Percentiles rank a stretch among this genome's conserved stretches.
These are phyloP conservation scores for Schizochytrium sp. DNA, from an alignment of 108 stramenopile species.

Conservation along the genomic window DNA sequence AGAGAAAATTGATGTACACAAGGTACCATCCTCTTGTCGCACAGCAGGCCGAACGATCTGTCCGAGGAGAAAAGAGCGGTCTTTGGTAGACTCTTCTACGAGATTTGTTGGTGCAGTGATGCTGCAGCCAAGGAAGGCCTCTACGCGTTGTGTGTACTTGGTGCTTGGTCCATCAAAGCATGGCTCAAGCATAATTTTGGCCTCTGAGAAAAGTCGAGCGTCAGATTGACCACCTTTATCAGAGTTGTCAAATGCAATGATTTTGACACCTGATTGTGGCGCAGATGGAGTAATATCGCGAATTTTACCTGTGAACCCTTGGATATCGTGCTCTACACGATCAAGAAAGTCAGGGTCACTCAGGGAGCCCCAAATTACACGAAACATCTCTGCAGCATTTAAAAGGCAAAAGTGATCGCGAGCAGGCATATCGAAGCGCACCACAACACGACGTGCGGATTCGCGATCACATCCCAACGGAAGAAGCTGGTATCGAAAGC, in stretches of 20 bases:
- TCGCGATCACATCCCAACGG: background rate
- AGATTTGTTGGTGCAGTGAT: constrained; percentile 15
- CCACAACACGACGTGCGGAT: constrained; percentile 26
- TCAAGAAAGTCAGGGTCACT: constrained; percentile 28
- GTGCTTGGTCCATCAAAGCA: constrained; percentile 25
- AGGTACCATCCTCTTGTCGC: background rate
- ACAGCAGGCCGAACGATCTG: constrained; percentile 5
- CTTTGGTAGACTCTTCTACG: background rate
- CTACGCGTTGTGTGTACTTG: background rate
- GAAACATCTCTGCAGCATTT: background rate
- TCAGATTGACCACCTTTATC: background rate
- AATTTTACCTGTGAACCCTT: constrained; percentile 23
- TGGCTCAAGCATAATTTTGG: background rate
- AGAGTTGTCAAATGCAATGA: constrained; percentile 23
- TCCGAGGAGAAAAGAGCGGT: constrained; percentile 41
- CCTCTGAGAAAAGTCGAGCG: constrained; percentile 29
- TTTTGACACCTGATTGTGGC: background rate
- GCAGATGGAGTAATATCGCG: constrained; percentile 14
- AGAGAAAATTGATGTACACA: constrained; percentile 17
- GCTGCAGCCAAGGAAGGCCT: constrained; percentile 21
- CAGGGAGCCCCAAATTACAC: constrained; percentile 4
- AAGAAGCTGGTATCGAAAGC: constrained; percentile 55
- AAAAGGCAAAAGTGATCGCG: background rate
- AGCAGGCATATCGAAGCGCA: constrained; percentile 29
- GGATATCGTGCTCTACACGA: constrained; percentile 27